A percentile compares a stretch with the other conserved stretches of the same genome.
Conservation (phyloP, 345 rosid genomes). For the Adansonia digitata region DNA sequence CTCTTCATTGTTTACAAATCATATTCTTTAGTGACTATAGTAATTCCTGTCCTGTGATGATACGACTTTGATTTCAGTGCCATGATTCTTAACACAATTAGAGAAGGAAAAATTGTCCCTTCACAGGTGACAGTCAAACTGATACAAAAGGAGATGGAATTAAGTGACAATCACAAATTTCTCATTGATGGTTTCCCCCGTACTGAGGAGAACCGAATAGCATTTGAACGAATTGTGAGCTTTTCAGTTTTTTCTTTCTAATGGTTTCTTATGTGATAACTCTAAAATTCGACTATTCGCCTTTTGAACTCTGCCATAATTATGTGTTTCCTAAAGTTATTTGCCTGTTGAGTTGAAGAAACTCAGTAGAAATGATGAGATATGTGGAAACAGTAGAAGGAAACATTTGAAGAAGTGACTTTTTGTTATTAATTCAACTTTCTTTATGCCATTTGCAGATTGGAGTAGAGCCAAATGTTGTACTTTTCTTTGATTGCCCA, state of each 20-base stretch:
- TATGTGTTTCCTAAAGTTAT: conserved; percentile 4
- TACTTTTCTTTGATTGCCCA: conserved; percentile 71
- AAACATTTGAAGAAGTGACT: background rate
- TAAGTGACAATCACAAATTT: conserved; percentile 45
- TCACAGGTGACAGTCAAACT: conserved; percentile 75
- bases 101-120: conserved; percentile 85
- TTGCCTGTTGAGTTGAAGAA: background rate
- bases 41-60: conserved; percentile 11
- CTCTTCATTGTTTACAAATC: background rate
- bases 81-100: conserved; percentile 57
- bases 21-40: background rate
- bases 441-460: conserved; percentile 27
- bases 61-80: conserved; percentile 34
- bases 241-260: background rate
- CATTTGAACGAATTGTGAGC: conserved; percentile 71
- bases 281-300: background rate
- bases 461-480: conserved; percentile 56
- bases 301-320: background rate
- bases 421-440: background rate
- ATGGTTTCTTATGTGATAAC: background rate
- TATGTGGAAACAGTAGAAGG: too few relatives aligned
- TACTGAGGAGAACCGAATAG: conserved; percentile 71
- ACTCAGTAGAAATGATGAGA: background rate
- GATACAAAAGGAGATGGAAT: conserved; percentile 62
- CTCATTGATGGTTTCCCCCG: conserved; percentile 91